These are phyloP conservation scores for Colletotrichum gloeosporioides DNA, from an alignment of 2,329 filamentous ascomycete genomes.

Conservation along the genomic window DNA sequence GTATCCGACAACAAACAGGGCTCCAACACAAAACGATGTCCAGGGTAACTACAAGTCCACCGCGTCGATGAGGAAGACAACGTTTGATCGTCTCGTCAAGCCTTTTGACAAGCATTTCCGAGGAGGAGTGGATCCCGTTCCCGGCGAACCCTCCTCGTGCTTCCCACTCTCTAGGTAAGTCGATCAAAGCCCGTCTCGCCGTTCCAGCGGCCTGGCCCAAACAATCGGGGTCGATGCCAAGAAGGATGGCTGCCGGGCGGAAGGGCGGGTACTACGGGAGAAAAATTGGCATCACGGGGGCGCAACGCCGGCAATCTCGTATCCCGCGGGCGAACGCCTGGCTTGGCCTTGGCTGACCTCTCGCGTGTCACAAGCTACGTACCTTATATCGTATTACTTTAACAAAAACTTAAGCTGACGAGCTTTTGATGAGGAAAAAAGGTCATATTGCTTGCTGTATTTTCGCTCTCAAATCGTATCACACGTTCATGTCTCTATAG, in stretches of 20 bases:
- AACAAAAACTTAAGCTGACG: background rate
- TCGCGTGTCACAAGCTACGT: background rate
- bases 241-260: conserved; percentile 3
- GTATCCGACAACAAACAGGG: background rate
- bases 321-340: background rate
- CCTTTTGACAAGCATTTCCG: conserved; percentile 13
- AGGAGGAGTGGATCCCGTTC: background rate
- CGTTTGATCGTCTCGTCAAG: conserved; percentile 18
- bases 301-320: background rate
- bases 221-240: conserved; percentile 6
- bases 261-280: background rate
- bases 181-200: background rate
- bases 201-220: background rate
- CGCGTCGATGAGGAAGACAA: background rate
- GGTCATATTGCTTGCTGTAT: conserved; percentile 7
- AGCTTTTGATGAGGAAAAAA: background rate
- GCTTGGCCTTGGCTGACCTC: background rate
- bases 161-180: background rate
- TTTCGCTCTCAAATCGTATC: conserved; percentile 14
- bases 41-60: background rate
- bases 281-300: background rate
- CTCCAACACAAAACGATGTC: background rate
- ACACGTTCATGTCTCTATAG: conserved; percentile 15
- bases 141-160: background rate
- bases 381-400: background rate